phyloP scores from a whole-genome alignment of 2,329 filamentous ascomycete species.

The Trichophyton simii region DNA sequence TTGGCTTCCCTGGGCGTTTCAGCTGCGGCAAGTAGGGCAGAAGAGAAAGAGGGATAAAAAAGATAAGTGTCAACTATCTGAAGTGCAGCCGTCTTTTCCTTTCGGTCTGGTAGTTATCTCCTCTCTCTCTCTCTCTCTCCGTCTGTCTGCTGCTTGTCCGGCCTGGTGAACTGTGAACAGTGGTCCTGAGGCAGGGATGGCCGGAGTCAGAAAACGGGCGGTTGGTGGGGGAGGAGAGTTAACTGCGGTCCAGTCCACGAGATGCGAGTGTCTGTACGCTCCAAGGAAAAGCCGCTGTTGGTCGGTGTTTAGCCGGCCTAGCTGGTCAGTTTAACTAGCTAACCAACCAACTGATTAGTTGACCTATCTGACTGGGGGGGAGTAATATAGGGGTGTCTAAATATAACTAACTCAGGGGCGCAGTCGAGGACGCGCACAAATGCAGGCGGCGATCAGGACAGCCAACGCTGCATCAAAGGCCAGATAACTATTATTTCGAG shows the following conservation, averaged over 20 bases:
- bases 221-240: not conserved
- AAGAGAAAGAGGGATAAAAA: not conserved
- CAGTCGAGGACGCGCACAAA: not conserved
- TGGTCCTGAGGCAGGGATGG: not conserved
- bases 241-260: no score
- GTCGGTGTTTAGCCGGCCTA: not conserved
- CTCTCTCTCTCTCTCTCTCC: not conserved
- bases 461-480: not conserved
- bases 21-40: not conserved
- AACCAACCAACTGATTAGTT: not conserved
- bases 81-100: not conserved
- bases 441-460: not conserved
- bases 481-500: no score
- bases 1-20: not conserved
- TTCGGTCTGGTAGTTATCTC: not conserved
- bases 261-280: no score
- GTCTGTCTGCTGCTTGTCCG: not conserved
- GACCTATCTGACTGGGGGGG: not conserved
- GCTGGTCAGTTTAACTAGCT: not conserved
- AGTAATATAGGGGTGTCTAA: not conserved
- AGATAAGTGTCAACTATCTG: no score
- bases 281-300: not conserved
- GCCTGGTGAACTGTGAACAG: not conserved
- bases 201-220: not conserved
- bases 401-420: not conserved